Evolutionary conservation across 108 stramenopile species (phyloP), one percentile per base, ranked within the genome.

Genomic region (Aurantiochytrium sp.): DNA sequence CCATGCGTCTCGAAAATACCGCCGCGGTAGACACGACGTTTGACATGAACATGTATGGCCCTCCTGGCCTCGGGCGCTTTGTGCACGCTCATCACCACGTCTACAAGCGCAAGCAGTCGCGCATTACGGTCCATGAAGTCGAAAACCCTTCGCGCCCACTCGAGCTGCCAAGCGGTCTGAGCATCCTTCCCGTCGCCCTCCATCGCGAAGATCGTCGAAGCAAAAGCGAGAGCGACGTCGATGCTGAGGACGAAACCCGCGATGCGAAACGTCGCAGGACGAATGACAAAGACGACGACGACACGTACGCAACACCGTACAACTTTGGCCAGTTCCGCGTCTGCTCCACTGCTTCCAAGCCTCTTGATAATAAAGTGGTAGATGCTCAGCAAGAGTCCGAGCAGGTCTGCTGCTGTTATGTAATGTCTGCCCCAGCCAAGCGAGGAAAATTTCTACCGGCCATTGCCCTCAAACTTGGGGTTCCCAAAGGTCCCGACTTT

Each of bases 401-500:
- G 64, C 21, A 8, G 14, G 64, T 69, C 25, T 8, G 8, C 3
- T 76, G 72, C 45, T 88, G 29, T 25, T 89, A 88, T 8, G 43
- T 28, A 44, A 4, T 89, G 21, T 71, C 44, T 5, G 19, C 59
- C 8, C 89, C 89, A 5, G 51, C 53, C 51, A 59, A 89, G 76
- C 72, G 87, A 1, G 96, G 96, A n/a, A 95, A 95, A 87, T 97
- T 97, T 87, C 88, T 94, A 10, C 88, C 93, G 6, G 92, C 95
- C 14, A 92, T 91, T 87, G 97, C 97, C 44, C 90, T 60, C 58
- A 92, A 88, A 49, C 89, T 97, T 42, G 95, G 96, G 14, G 94
- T 98, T 5, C 96, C 96, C 44, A 89, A 72, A 64, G 97, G 97
- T 87, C 97, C 97, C 8, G 23, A 95, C 83, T 98, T 94, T 91